Evolutionary conservation across 1,284 basidiomycete genomes (phyloP).

Genomic region (Ganoderma leucocontextum): DNA sequence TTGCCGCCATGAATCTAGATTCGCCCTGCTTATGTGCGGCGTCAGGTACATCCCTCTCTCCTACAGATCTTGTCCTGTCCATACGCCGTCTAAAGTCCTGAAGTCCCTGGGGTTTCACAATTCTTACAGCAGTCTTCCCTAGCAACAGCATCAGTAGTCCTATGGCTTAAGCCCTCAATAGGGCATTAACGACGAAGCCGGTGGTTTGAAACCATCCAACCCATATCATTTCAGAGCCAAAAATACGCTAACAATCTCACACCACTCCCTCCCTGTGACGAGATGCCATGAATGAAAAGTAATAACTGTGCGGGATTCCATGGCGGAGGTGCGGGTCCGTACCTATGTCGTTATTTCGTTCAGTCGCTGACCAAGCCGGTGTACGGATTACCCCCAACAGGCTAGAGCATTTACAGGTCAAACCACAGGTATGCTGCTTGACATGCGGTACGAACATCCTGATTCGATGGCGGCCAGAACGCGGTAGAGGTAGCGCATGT

Average conservation of each 20-base stretch:
- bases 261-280: background rate
- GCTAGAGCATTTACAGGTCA: background rate
- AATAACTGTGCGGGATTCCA: background rate
- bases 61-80: background rate
- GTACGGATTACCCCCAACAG: background rate
- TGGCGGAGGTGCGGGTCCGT: background rate
- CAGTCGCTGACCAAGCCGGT: background rate
- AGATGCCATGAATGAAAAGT: background rate
- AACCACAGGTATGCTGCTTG: background rate
- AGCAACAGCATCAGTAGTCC: too few species aligned
- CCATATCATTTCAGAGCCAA: background rate
- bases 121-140: too few species aligned
- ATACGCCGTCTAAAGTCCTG: too few species aligned
- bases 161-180: background rate
- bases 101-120: too few species aligned
- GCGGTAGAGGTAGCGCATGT: background rate
- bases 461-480: background rate
- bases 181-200: background rate
- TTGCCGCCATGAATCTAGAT: background rate
- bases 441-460: background rate
- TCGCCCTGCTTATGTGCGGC: background rate
- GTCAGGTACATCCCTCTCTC: background rate
- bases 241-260: background rate
- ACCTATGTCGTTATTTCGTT: background rate
- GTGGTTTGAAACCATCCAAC: background rate